phyloP scores from a whole-genome alignment of 2,329 filamentous ascomycete genomes.

The Aureobasidium mangrovei region DNA sequence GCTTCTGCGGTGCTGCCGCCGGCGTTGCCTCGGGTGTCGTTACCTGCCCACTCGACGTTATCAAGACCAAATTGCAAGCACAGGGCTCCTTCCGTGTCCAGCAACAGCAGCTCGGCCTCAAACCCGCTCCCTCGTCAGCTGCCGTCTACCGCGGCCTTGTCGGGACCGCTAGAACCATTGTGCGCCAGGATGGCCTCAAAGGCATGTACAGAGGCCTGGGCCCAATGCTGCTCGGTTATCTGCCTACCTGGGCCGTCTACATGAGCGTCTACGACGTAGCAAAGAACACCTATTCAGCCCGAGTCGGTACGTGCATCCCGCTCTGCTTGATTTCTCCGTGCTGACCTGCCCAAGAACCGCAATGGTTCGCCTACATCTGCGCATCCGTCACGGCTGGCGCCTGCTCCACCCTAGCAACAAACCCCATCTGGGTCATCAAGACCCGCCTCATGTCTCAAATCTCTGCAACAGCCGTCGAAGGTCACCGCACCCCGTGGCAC shows the following conservation, averaged over 20 bases:
- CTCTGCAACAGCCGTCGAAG: constrained; percentile 45
- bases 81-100: constrained; percentile 70
- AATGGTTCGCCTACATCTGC: constrained; percentile 71
- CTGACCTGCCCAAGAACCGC: constrained; percentile 47
- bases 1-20: constrained; percentile 76
- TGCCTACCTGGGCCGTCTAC: constrained; percentile 97
- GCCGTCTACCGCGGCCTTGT: constrained; percentile 73
- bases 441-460: constrained; percentile 95
- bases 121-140: constrained; percentile 36
- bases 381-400: constrained; percentile 85
- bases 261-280: constrained; percentile 92
- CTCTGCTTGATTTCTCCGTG: neutral
- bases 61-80: constrained; percentile 96
- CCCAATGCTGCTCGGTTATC: constrained; percentile 88
- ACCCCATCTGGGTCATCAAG: constrained; percentile 99
- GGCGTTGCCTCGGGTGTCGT: constrained; percentile 90
- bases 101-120: constrained; percentile 18
- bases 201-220: constrained; percentile 91
- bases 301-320: constrained; percentile 39
- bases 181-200: constrained; percentile 75
- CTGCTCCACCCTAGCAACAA: constrained; percentile 88
- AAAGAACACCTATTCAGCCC: constrained; percentile 61
- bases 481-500: constrained; percentile 69
- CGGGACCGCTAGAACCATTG: constrained; percentile 79
- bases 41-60: constrained; percentile 95